These are phyloP conservation scores for Zygoascus ofunaensis DNA, from an alignment of 805 yeast genomes.

Conservation along the genomic window DNA sequence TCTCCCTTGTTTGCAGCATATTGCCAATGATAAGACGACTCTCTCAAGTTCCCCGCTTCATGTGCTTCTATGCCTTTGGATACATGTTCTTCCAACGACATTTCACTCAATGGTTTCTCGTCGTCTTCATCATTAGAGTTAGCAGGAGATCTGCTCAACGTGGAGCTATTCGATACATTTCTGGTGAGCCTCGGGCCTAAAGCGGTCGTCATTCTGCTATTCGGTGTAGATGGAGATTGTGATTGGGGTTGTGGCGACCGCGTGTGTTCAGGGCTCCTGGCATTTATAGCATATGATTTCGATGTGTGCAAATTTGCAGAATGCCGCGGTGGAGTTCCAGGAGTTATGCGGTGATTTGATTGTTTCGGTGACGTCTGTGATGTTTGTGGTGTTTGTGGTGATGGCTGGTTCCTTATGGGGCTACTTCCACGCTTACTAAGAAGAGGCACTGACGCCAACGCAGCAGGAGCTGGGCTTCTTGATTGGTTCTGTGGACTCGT, in stretches of 20 bases:
- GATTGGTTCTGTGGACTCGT: no score
- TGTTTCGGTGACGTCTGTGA: neutral
- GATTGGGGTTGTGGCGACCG: neutral
- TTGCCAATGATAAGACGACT: constrained; percentile 59
- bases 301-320: neutral
- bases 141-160: neutral
- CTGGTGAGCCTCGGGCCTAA: neutral
- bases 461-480: no score
- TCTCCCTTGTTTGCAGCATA: constrained; percentile 55
- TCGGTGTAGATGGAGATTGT: no score
- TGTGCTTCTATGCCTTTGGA: constrained; percentile 33
- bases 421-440: neutral
- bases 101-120: constrained; percentile 14
- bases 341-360: no score
- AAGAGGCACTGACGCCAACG: neutral
- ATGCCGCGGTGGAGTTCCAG: neutral
- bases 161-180: neutral
- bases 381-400: neutral
- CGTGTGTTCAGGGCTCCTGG: no score
- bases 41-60: constrained; percentile 51
- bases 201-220: neutral
- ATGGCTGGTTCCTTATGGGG: neutral
- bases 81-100: constrained; percentile 24
- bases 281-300: neutral
- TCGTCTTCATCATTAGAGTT: neutral